A percentile compares a stretch with the other conserved stretches of the same genome.
phyloP scores from a whole-genome alignment of 208 protist genomes.

The Trypanosoma theileri region DNA sequence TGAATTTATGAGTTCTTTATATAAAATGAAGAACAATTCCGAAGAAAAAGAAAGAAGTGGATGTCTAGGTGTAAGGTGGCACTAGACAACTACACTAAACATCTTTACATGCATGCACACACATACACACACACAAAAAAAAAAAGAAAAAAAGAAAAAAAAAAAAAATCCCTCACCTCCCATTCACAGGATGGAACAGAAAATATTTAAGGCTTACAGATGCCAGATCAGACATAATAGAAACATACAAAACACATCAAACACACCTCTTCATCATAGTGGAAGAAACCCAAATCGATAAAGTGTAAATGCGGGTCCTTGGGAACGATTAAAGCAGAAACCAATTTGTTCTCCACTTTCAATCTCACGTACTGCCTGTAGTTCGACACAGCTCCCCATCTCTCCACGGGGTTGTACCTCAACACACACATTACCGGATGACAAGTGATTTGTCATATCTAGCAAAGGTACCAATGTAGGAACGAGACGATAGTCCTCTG shows the following conservation, averaged over 20 bases:
- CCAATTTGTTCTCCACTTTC: constrained; percentile 71
- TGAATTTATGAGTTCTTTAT: neutral
- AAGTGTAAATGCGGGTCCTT: constrained; percentile 60
- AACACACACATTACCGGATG: constrained; percentile 71
- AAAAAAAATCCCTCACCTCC: too few relatives aligned
- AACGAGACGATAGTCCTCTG: constrained; percentile 61
- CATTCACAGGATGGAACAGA: too few relatives aligned
- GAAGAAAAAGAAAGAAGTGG: neutral
- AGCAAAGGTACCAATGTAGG: constrained; percentile 74
- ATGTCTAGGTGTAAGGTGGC: too few relatives aligned
- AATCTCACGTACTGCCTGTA: constrained; percentile 66
- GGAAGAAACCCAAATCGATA: constrained; percentile 86
- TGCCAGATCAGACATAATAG: too few relatives aligned
- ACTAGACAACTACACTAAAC: too few relatives aligned
- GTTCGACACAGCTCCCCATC: constrained; percentile 62
- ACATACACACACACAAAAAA: constrained; percentile 5
- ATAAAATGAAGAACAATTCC: neutral
- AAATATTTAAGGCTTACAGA: too few relatives aligned
- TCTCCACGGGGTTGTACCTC: constrained; percentile 49
- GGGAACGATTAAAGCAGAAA: constrained; percentile 69
- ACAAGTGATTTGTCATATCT: constrained; percentile 65
- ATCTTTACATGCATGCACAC: too few relatives aligned
- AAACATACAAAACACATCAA: too few relatives aligned
- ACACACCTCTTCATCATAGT: constrained; percentile 17
- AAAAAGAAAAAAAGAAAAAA: too few relatives aligned